phyloP scores from a whole-genome alignment of 192 early-diverging fungal genomes.

The Linnemannia elongata region DNA sequence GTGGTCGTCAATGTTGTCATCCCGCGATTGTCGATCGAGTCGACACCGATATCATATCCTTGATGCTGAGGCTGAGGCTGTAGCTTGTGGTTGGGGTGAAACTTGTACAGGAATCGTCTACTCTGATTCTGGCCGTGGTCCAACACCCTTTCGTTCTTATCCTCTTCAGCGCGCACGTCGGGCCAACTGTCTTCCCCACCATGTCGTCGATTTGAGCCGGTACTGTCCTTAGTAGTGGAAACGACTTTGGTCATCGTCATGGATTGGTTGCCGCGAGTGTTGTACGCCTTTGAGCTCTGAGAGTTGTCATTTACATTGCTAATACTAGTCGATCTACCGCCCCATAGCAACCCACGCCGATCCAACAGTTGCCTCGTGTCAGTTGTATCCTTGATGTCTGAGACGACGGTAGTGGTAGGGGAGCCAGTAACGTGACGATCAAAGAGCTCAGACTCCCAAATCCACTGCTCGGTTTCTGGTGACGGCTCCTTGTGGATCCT shows the following conservation, averaged over 20 bases:
- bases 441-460: neutral
- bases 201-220: neutral
- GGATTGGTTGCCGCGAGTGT: slow-evolving; percentile 1
- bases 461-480: neutral
- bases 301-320: slow-evolving; percentile 32
- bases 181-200: neutral
- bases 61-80: neutral
- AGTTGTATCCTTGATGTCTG: neutral
- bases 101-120: neutral
- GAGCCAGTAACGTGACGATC: neutral
- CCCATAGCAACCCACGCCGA: slow-evolving; percentile 16
- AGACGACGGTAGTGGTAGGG: too few species aligned
- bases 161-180: neutral
- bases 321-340: slow-evolving; percentile 2
- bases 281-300: neutral
- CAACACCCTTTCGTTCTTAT: neutral
- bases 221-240: neutral
- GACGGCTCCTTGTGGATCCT: slow-evolving; percentile 7
- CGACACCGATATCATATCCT: neutral
- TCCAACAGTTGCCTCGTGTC: neutral
- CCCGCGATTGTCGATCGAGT: neutral
- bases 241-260: neutral
- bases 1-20: neutral
- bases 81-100: neutral
- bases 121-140: neutral